Base-by-base conservation (phyloP, 2,329 filamentous ascomycete species). In the Blastomyces silverae region DNA sequence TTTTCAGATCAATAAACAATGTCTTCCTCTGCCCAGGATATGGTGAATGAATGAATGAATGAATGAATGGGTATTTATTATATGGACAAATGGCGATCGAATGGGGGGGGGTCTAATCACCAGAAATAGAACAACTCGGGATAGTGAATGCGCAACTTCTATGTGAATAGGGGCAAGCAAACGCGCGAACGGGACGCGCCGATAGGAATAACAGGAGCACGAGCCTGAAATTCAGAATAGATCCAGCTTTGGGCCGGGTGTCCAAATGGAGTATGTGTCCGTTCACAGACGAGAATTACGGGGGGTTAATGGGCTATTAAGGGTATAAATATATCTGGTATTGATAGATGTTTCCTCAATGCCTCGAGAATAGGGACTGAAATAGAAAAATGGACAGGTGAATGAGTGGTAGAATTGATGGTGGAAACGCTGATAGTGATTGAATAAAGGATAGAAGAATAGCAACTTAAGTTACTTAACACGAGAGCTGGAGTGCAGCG, bases 351-450 rank as follows among this genome's bases (percentile, higher is more conserved):
- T 56, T 56, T 5, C 34, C n/a, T 56, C 31, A 37, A 34, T 22
- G 37, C 53, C 28, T n/a, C 20, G 53, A 56, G 8, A 17, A 56
- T 34, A 13, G 28, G 1, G 31, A 11, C 53, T 34, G 28, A n/a
- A 17, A 56, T 56, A n/a, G 53, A 11, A 17, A 37, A 37, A 37
- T 34, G n/a, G 3, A 37, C 31, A 17, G 17, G n/a, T 34, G 57
- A 60, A 46, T 39, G 57, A 60, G 37, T 42, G 57, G 42, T 20
- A 15, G 37, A 37, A 37, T 22, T 42, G 37, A 60, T 60, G 42
- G 44, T 25, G 25, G 39, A 25, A 8, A 37, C 11, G 31, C n/a
- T 15, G 39, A 42, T 17, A 59, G 39, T 6, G 31, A 44, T 28
- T 28, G 39, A 22, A 28, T 28, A 28, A 28, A 22, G 56, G 20